phyloP scores from a whole-genome alignment of 768 basidiomycete species.

The Leccinum fibrillosum region DNA sequence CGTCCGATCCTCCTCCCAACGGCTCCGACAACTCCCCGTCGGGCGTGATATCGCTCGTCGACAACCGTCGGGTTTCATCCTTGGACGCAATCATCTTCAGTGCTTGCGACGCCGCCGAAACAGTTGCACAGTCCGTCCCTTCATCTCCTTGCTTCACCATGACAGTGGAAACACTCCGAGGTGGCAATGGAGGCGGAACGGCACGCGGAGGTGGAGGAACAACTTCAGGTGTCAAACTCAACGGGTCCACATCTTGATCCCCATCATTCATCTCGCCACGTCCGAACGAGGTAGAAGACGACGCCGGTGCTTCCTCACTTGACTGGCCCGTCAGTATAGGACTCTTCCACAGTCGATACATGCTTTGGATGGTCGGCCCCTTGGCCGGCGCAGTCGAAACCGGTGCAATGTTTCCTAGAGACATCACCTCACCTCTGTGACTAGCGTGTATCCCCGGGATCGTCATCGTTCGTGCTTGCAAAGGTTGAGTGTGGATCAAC shows the following conservation, averaged over 20 bases:
- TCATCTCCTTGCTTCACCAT: conserved; percentile 30
- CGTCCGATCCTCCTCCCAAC: not conserved
- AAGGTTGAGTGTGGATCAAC: conserved; percentile 72
- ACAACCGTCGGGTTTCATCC: conserved; percentile 36
- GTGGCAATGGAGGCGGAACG: conserved; percentile 39
- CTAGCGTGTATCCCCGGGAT: conserved; percentile 87
- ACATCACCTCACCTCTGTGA: conserved; percentile 82
- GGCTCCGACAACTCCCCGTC: conserved; percentile 5
- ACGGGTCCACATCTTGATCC: conserved; percentile 30
- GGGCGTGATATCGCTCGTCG: conserved; percentile 9
- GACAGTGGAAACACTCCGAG: conserved; percentile 36
- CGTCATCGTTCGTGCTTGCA: conserved; percentile 73
- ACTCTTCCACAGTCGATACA: conserved; percentile 75
- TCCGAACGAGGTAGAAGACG: conserved; percentile 7
- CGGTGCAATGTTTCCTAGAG: conserved; percentile 71
- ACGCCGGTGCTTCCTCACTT: conserved; percentile 14
- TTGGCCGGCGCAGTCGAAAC: conserved; percentile 38
- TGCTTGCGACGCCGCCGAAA: conserved; percentile 48
- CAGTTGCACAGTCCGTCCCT: conserved; percentile 17
- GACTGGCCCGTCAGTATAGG: conserved; percentile 36
- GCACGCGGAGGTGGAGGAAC: conserved; percentile 25
- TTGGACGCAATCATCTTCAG: conserved; percentile 55
- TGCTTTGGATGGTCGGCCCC: conserved; percentile 58
- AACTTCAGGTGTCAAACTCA: conserved; percentile 25
- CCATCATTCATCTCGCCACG: conserved; percentile 16